Evolutionary conservation across 2,329 filamentous ascomycete species (phyloP).

Genomic region (Sporothrix protearum): DNA sequence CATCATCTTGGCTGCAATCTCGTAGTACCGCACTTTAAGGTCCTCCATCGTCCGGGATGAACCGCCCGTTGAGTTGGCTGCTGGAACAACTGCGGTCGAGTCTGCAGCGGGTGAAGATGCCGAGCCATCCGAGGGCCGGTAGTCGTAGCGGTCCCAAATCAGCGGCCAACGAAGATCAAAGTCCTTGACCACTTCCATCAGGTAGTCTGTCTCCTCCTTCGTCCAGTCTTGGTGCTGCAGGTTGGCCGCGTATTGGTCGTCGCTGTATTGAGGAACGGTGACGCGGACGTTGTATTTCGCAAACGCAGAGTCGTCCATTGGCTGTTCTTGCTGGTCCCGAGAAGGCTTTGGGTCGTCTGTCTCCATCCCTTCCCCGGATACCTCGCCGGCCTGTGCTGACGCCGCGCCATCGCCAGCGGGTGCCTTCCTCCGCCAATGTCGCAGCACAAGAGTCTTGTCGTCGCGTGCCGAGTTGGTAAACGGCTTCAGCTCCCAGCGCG

Average conservation of each 20-base stretch:
- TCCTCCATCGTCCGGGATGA: conserved; percentile 72
- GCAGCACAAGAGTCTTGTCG: conserved; percentile 64
- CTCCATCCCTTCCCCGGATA: neutral
- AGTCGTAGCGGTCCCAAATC: conserved; percentile 91
- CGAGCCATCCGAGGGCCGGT: conserved; percentile 48
- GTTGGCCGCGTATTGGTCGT: conserved; percentile 77
- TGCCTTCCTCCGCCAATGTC: conserved; percentile 67
- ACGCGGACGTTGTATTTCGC: conserved; percentile 85
- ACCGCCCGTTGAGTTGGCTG: conserved; percentile 40
- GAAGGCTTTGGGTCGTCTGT: neutral
- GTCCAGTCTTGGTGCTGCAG: conserved; percentile 77
- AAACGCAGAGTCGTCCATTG: conserved; percentile 61
- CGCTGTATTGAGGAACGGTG: conserved; percentile 74
- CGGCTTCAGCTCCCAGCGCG: conserved; percentile 62
- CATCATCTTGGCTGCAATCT: conserved; percentile 78
- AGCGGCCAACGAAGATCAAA: conserved; percentile 88
- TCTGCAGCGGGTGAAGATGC: conserved; percentile 25
- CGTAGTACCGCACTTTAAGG: conserved; percentile 87
- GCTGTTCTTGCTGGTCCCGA: conserved; percentile 26
- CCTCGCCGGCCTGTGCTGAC: neutral
- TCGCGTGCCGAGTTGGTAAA: conserved; percentile 76
- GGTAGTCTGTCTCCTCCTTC: conserved; percentile 88
- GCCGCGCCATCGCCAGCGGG: conserved; percentile 26
- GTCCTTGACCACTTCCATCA: conserved; percentile 69
- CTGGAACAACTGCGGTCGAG: conserved; percentile 50